phyloP scores from a whole-genome alignment of 2,329 filamentous ascomycete genomes.

The Penicillium sp. region DNA sequence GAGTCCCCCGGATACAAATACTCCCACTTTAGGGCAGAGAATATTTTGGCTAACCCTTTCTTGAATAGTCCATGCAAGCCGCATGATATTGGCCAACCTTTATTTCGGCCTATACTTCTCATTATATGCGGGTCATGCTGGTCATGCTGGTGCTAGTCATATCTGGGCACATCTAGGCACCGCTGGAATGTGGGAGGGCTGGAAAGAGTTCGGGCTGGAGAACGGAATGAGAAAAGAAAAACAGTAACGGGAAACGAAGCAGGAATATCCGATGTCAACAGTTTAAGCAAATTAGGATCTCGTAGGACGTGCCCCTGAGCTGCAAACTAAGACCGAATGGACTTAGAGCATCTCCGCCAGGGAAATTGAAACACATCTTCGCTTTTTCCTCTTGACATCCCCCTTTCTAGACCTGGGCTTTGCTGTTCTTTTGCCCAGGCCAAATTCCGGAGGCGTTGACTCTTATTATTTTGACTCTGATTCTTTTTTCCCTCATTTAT shows the following conservation, averaged over 20 bases:
- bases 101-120: background rate
- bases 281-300: background rate
- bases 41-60: background rate
- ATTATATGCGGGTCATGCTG: background rate
- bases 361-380: conserved; percentile 22
- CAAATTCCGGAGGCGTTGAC: conserved; percentile 9
- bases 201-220: background rate
- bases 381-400: conserved; percentile 14
- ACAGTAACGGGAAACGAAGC: background rate
- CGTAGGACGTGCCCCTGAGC: conserved; percentile 21
- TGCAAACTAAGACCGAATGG: conserved; percentile 20
- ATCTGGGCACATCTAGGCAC: background rate
- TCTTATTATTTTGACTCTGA: background rate
- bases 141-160: background rate
- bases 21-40: background rate
- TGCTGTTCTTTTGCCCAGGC: background rate
- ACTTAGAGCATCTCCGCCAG: conserved; percentile 16
- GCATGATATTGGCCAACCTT: background rate
- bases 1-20: background rate
- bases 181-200: conserved; percentile 9
- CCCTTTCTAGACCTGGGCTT: conserved; percentile 16
- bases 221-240: background rate
- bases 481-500: background rate
- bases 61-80: conserved; percentile 9
- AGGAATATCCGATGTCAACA: background rate